Percentiles rank a stretch among this genome's conserved stretches.
Evolutionary conservation across 331 rosid species (phyloP).

Genomic region (Malus hybrid): DNA sequence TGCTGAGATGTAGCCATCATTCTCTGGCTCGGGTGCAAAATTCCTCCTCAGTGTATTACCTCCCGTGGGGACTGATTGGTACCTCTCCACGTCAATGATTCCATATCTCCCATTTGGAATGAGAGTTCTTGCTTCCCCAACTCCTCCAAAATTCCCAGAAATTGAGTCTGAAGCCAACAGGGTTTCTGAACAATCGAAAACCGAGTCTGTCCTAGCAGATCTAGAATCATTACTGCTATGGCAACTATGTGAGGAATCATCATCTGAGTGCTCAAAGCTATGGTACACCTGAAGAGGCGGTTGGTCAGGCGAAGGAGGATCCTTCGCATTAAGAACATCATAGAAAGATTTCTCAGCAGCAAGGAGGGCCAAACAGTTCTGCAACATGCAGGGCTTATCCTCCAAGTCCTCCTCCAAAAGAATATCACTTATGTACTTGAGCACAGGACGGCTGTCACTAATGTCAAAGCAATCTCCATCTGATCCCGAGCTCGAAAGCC

Average conservation of each 20-base stretch:
- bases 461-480: slow-evolving; percentile 22
- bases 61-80: neutral
- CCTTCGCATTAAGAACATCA: slow-evolving; percentile 47
- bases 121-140: neutral
- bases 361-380: slow-evolving; percentile 67
- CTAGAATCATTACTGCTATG: neutral
- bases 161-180: slow-evolving; percentile 16
- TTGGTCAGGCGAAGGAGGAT: slow-evolving; percentile 22
- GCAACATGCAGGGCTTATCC: slow-evolving; percentile 53
- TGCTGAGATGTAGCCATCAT: neutral
- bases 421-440: slow-evolving; percentile 65
- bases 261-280: neutral
- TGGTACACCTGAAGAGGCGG: neutral
- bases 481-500: slow-evolving; percentile 29
- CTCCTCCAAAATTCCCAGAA: slow-evolving; percentile 4
- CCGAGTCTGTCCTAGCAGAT: neutral
- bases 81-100: slow-evolving; percentile 13
- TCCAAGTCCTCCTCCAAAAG: slow-evolving; percentile 61
- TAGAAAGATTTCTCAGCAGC: slow-evolving; percentile 80
- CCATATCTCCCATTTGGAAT: slow-evolving; percentile 5
- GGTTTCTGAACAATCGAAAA: neutral
- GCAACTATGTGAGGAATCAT: slow-evolving; percentile 2
- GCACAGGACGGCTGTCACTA: slow-evolving; percentile 30
- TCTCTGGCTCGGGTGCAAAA: neutral
- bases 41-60: neutral